Evolutionary conservation across 2,329 filamentous ascomycete species (phyloP).

Genomic region (Colletotrichum sp.): DNA sequence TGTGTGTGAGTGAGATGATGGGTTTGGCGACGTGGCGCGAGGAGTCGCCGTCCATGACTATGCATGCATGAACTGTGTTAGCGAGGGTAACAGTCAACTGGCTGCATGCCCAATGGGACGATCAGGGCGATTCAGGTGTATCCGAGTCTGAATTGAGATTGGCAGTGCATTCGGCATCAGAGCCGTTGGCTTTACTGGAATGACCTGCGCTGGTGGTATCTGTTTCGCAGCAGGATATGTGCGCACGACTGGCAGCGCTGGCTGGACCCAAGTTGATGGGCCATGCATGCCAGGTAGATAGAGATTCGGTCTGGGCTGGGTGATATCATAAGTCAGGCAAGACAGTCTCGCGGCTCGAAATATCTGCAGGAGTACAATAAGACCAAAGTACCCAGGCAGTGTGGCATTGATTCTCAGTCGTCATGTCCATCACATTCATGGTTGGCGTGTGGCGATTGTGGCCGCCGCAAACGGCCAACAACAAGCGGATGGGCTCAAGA

Average conservation of each 20-base stretch:
- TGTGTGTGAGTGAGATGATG: background rate
- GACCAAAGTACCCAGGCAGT: background rate
- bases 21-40: conserved; percentile 1
- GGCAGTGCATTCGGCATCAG: background rate
- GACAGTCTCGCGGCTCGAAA: background rate
- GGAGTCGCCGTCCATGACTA: background rate
- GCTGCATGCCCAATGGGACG: background rate
- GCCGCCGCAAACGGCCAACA: background rate
- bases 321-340: background rate
- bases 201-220: background rate
- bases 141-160: background rate
- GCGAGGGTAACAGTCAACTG: background rate
- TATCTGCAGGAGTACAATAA: background rate
- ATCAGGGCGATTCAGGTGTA: background rate
- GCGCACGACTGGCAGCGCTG: background rate
- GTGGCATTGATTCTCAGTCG: background rate
- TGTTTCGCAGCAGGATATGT: background rate
- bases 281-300: background rate
- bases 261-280: background rate
- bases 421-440: background rate
- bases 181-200: background rate
- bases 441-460: background rate
- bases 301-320: background rate
- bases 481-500: background rate
- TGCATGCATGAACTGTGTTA: conserved; percentile 2